Evolutionary conservation across 108 stramenopile species (phyloP).

Genomic region (Skeletonema potamos): DNA sequence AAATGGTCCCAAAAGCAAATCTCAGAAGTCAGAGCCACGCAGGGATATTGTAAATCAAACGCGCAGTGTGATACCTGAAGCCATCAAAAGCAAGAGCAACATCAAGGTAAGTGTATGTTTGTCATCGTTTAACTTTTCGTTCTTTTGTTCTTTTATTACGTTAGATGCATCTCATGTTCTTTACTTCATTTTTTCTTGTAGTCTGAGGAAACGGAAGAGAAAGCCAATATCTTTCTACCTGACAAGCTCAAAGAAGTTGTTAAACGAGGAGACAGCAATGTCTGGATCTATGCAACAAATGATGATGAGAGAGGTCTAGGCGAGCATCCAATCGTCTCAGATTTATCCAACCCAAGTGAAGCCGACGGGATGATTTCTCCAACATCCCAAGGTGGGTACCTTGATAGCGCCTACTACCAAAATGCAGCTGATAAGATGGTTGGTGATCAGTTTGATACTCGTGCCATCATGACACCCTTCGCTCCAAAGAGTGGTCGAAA

Average conservation of each 20-base stretch:
- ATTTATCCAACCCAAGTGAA: conserved; percentile 36
- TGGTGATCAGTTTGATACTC: conserved; percentile 47
- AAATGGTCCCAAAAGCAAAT: not conserved
- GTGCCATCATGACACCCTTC: conserved; percentile 41
- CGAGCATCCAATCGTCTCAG: conserved; percentile 8
- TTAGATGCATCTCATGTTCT: too few relatives aligned
- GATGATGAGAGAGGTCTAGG: conserved; percentile 4
- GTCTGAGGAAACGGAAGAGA: not conserved
- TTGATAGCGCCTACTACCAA: conserved; percentile 26
- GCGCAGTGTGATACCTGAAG: not conserved
- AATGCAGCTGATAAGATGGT: conserved; percentile 34
- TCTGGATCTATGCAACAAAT: conserved; percentile 21
- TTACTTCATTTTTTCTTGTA: not conserved
- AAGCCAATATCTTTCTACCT: not conserved
- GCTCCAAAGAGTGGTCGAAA: conserved; percentile 30
- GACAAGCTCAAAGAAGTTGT: conserved; percentile 19
- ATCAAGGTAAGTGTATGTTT: not conserved
- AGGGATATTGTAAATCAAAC: not conserved
- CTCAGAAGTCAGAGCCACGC: not conserved
- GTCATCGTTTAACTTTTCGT: not conserved
- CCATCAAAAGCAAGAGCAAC: not conserved
- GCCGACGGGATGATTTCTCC: conserved; percentile 25
- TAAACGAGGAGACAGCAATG: conserved; percentile 9
- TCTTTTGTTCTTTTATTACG: not conserved
- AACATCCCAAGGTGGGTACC: conserved; percentile 30